Evolutionary conservation across 257 asterid genomes (phyloP).

Genomic region (Solanum pinnatisectum): DNA sequence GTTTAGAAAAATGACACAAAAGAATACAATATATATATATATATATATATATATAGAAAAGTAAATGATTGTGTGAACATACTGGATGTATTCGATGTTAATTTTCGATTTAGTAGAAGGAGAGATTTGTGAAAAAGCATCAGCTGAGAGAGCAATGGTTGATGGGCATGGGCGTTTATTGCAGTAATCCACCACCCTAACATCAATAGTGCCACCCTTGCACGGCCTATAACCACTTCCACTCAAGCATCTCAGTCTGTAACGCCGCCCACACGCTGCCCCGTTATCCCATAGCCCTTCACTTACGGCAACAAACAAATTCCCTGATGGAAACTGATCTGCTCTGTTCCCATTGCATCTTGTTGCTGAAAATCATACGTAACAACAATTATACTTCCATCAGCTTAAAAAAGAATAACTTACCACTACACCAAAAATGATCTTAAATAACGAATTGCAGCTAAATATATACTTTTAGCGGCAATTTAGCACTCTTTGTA

Average conservation of each 20-base stretch:
- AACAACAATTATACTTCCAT: not conserved
- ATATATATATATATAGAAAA: too few species aligned
- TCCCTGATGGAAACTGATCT: conserved; percentile 70
- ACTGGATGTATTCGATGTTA: conserved; percentile 18
- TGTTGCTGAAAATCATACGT: conserved; percentile 36
- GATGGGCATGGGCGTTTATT: conserved; percentile 45
- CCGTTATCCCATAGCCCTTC: conserved; percentile 80
- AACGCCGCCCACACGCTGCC: conserved; percentile 66
- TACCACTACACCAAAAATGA: too few species aligned
- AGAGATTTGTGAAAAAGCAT: conserved; percentile 29
- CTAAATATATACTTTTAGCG: too few species aligned
- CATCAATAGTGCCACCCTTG: conserved; percentile 37
- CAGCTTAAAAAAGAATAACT: too few species aligned
- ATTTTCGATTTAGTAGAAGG: conserved; percentile 16
- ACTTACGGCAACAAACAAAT: conserved; percentile 53
- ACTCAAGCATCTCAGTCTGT: conserved; percentile 49
- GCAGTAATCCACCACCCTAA: conserved; percentile 65
- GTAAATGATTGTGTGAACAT: not conserved
- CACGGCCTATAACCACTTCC: conserved; percentile 39
- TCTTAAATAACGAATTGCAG: too few species aligned
- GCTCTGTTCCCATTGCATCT: conserved; percentile 50
- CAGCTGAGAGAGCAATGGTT: conserved; percentile 31
- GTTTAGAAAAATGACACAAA: not conserved
- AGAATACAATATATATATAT: too few species aligned
- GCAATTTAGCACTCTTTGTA: too few species aligned